Base-by-base conservation (phyloP, 352 stramenopile genomes). In the Globisporangium heterothallicum region DNA sequence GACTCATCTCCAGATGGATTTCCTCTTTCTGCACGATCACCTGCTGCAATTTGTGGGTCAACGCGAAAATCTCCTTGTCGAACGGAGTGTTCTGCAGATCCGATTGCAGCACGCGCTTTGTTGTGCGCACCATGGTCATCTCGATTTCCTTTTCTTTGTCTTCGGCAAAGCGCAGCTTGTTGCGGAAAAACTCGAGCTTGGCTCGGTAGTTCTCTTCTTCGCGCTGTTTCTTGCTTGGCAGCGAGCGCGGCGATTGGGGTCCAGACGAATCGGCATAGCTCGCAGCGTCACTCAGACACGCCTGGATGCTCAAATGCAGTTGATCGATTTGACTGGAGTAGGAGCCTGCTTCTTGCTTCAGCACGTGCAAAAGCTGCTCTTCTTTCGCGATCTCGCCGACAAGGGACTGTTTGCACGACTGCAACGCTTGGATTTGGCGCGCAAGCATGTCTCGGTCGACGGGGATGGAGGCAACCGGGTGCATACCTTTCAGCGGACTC, bases 11-110 rank as follows among this genome's bases (percentile, higher is more conserved):
- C 27, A 82, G 71, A 32, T 84, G 64, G 40, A 88, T 73, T 24
- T 92, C 80, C 32, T 87, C 80, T 42, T 89, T 88, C 48, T 89
- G 69, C 26, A 86, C 74, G 19, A 87, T 88, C 45, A 84, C 78
- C 16, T 75, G 64, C 58, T 92, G 75, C 1, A 92, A 53, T 40
- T 86, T 86, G 51, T 88, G 70, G 0, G 78, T 89, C 29, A 88
- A 56, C 9, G 73, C 76, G 53, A 84, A 88, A 21, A 92, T 88
- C 35, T 92, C 80, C 43, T 86, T 87, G 50, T 88, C 75, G 26
- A 91, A 91, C 14, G 70, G 65, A 1, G 60, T 55, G 34, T 65
- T 59, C 22, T 68, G 66, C 30, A 77, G 36, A 19, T 88, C 73
- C 12, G 63, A 61, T 32, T 82, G 63, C 5, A 91, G 50, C 10